Conservation (phyloP, 179 eudicot species). For the Actinidia arguta region DNA sequence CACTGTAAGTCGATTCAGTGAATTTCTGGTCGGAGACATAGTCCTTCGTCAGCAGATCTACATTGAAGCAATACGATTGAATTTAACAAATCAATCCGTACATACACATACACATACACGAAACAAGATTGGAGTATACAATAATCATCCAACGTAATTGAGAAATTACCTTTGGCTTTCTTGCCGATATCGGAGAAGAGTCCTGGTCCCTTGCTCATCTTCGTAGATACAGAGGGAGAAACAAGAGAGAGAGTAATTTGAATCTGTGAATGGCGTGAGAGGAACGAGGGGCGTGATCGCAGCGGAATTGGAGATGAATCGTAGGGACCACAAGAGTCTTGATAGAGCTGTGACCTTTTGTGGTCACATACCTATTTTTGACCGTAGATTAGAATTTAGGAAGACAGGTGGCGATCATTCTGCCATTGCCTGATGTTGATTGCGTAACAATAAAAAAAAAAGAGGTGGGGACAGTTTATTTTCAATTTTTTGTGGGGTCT, state of each 20-base stretch:
- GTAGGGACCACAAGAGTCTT: neutral
- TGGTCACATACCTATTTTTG: conserved; percentile 8
- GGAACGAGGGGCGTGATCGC: neutral
- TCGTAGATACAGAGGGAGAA: conserved; percentile 32
- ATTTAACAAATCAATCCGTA: neutral
- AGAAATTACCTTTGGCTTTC: conserved; percentile 70
- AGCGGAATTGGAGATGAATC: neutral
- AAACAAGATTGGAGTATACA: neutral
- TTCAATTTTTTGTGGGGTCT: too few species aligned
- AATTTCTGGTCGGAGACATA: conserved; percentile 89
- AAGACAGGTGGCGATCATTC: neutral
- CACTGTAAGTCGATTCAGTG: conserved; percentile 74
- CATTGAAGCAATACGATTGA: conserved; percentile 16
- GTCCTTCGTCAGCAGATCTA: conserved; percentile 90
- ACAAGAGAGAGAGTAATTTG: conserved; percentile 1
- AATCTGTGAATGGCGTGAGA: neutral
- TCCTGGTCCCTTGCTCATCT: conserved; percentile 84
- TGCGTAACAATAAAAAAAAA: too few species aligned
- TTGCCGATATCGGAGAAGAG: conserved; percentile 89
- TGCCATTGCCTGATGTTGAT: too few species aligned
- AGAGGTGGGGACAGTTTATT: too few species aligned
- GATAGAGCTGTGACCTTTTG: neutral
- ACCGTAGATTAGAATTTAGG: conserved; percentile 1
- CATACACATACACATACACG: neutral
- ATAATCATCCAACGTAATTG: neutral